Conservation (phyloP, 1,284 basidiomycete species). For the Cutaneotrichosporon mucoides region DNA sequence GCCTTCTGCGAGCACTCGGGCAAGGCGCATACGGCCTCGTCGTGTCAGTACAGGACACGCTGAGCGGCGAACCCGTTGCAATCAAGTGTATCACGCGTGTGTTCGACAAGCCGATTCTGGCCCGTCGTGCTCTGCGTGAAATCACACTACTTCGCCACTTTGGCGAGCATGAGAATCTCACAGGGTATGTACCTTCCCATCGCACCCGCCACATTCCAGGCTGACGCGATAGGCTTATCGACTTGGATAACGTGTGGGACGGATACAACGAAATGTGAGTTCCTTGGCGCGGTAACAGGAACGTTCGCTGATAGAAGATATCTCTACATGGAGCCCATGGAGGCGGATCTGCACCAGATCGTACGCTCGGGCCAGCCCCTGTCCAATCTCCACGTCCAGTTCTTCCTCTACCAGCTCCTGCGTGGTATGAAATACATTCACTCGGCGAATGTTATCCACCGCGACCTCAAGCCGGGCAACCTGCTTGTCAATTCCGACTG, state of each 20-base stretch:
- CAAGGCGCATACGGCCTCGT: constrained; percentile 90
- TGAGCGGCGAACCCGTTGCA: constrained; percentile 83
- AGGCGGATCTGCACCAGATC: constrained; percentile 89
- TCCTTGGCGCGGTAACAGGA: neutral
- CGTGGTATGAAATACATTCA: constrained; percentile 88
- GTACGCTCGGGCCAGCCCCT: constrained; percentile 84
- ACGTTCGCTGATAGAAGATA: constrained; percentile 57
- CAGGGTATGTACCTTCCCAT: constrained; percentile 55
- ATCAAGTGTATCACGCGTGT: constrained; percentile 88
- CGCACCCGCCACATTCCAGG: neutral
- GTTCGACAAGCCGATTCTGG: constrained; percentile 82
- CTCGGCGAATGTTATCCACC: constrained; percentile 79
- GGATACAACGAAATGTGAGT: constrained; percentile 86
- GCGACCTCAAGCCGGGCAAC: constrained; percentile 87
- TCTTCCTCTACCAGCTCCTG: constrained; percentile 96
- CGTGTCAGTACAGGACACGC: constrained; percentile 81
- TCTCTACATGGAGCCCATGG: constrained; percentile 74
- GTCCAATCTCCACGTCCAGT: constrained; percentile 92
- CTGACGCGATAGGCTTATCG: constrained; percentile 56
- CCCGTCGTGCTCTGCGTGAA: constrained; percentile 80
- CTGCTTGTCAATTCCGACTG: constrained; percentile 96
- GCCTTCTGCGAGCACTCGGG: constrained; percentile 65
- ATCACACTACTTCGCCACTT: constrained; percentile 85
- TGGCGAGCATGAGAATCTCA: constrained; percentile 82
- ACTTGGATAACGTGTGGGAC: constrained; percentile 65